Conservation (phyloP, 768 basidiomycete species). For the Boletus rubroflammeus region DNA sequence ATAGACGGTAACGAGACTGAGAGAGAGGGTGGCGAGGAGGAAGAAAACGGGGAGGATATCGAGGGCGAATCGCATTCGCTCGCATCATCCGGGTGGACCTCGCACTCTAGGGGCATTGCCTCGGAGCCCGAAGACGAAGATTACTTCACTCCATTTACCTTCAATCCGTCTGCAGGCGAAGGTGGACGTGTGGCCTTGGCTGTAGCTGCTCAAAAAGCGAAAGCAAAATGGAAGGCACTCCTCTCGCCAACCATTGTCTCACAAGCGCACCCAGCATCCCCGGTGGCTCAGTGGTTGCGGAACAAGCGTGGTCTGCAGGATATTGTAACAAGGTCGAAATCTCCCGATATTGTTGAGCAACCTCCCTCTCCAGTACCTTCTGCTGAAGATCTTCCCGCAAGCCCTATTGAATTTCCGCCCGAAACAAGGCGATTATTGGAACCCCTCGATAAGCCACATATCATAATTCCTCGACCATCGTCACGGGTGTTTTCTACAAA, state of each 20-base stretch:
- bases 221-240: conserved; percentile 51
- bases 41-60: conserved; percentile 39
- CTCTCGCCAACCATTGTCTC: conserved; percentile 35
- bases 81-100: conserved; percentile 49
- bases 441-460: conserved; percentile 17
- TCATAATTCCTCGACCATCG: conserved; percentile 23
- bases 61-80: conserved; percentile 50
- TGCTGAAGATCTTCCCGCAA: conserved; percentile 22
- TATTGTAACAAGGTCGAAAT: conserved; percentile 10
- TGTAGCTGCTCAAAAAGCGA: conserved; percentile 50
- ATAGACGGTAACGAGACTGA: conserved; percentile 40
- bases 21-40: conserved; percentile 35
- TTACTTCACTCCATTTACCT: conserved; percentile 28
- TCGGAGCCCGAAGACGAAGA: conserved; percentile 43
- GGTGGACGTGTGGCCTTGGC: conserved; percentile 38
- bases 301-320: conserved; percentile 22
- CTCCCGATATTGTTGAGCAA: conserved; percentile 25
- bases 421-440: conserved; percentile 15
- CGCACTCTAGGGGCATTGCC: conserved; percentile 34
- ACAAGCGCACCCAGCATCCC: conserved; percentile 27
- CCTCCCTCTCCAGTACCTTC: conserved; percentile 25
- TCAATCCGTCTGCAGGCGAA: conserved; percentile 29
- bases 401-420: conserved; percentile 16
- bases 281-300: conserved; percentile 30
- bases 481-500: conserved; percentile 30